phyloP scores from a whole-genome alignment of 176 grass and related monocot genomes.

The Saccharum spontaneum region DNA sequence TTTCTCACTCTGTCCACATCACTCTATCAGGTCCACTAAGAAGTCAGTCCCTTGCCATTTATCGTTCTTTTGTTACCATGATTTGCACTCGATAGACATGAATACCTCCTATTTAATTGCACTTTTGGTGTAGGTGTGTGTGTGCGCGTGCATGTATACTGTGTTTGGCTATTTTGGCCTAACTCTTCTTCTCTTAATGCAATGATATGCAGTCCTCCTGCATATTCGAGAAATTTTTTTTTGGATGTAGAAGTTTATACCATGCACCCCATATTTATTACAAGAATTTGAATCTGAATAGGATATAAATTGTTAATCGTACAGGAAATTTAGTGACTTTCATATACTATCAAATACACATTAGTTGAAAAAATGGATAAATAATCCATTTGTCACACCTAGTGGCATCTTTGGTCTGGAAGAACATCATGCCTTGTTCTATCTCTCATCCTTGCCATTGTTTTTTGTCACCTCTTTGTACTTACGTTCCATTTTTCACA shows the following conservation, averaged over 20 bases:
- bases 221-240: background rate
- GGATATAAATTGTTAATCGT: background rate
- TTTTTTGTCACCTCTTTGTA: background rate
- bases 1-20: no score
- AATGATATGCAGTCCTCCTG: no score
- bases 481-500: background rate
- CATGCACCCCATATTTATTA: background rate
- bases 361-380: background rate
- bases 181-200: no score
- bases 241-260: background rate
- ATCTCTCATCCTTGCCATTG: background rate
- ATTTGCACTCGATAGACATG: background rate
- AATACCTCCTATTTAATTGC: no score
- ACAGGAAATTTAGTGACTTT: background rate
- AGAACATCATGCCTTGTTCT: background rate
- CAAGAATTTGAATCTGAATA: background rate
- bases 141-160: no score
- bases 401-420: background rate
- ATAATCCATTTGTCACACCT: background rate
- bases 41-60: background rate
- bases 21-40: background rate
- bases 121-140: no score
- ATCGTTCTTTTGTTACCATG: background rate
- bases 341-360: background rate
- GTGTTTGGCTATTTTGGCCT: no score